These are phyloP conservation scores for Ocimum tenuiflorum DNA, from an alignment of 257 asterid species.

Conservation along the genomic window DNA sequence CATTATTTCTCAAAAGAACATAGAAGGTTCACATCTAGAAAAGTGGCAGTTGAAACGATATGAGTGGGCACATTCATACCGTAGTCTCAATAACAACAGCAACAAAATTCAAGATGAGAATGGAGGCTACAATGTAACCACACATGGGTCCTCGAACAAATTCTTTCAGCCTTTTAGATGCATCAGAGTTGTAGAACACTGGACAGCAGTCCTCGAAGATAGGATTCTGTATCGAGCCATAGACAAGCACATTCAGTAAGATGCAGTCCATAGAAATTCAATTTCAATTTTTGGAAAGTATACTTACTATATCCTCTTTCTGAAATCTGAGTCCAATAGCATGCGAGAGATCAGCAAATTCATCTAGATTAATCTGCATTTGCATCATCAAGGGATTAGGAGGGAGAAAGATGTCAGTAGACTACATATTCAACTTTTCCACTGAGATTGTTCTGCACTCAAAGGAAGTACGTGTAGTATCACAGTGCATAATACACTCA, in stretches of 20 bases:
- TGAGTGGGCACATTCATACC: constrained; percentile 39
- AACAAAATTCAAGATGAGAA: constrained; percentile 67
- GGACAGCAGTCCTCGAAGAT: constrained; percentile 60
- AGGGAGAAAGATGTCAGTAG: constrained; percentile 8
- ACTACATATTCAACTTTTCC: neutral
- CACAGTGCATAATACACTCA: neutral
- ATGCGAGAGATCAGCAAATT: constrained; percentile 77
- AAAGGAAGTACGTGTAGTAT: constrained; percentile 3
- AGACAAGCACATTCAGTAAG: constrained; percentile 22
- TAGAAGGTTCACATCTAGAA: neutral
- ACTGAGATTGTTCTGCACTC: neutral
- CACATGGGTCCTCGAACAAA: constrained; percentile 63
- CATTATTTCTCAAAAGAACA: neutral
- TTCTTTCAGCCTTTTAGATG: constrained; percentile 59
- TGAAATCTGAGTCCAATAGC: constrained; percentile 91
- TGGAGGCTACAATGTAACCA: constrained; percentile 50
- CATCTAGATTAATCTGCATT: constrained; percentile 78
- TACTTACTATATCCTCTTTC: constrained; percentile 80
- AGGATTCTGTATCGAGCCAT: constrained; percentile 48
- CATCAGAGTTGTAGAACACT: constrained; percentile 54
- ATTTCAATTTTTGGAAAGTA: constrained; percentile 20
- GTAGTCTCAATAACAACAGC: constrained; percentile 89
- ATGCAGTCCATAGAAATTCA: constrained; percentile 3
- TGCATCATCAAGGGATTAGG: constrained; percentile 8
- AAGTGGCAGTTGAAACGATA: constrained; percentile 8